Conservation (phyloP, 441 rosid species). For the Gossypium davidsonii region DNA sequence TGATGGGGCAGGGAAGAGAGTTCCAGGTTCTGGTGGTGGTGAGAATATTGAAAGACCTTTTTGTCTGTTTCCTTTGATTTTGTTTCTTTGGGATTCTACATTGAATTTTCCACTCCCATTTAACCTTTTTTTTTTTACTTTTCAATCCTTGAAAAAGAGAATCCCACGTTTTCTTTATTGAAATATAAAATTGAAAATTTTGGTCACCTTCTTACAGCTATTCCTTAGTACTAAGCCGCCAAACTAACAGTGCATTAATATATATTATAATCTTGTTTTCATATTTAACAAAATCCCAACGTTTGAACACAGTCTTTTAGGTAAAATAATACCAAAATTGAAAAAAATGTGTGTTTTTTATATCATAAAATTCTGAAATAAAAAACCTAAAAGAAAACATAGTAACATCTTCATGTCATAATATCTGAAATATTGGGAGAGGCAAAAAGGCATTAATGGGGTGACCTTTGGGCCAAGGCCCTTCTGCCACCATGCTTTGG, state of each 20-base stretch:
- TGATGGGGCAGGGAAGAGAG: not conserved
- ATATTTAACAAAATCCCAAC: not conserved
- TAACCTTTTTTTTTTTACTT: no score
- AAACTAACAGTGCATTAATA: not conserved
- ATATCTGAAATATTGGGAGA: not conserved
- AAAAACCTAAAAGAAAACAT: not conserved
- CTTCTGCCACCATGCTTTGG: not conserved
- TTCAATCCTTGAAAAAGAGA: not conserved
- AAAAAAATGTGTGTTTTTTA: not conserved
- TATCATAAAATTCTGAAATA: not conserved
- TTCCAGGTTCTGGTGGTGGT: not conserved
- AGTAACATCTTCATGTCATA: no score
- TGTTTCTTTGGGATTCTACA: not conserved
- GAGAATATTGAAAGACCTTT: conserved; percentile 8
- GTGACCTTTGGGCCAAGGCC: not conserved
- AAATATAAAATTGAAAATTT: not conserved
- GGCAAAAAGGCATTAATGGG: not conserved
- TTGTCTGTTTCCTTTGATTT: not conserved
- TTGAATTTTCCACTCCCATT: not conserved
- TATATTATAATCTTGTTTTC: not conserved
- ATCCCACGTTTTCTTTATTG: not conserved
- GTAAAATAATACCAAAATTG: not conserved
- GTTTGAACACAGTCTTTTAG: not conserved
- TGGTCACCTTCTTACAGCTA: not conserved
- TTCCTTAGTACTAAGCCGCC: not conserved